Evolutionary conservation across 2,329 filamentous ascomycete genomes (phyloP), one percentile per base, ranked within the genome.

Genomic region (Scytalidium sp.): DNA sequence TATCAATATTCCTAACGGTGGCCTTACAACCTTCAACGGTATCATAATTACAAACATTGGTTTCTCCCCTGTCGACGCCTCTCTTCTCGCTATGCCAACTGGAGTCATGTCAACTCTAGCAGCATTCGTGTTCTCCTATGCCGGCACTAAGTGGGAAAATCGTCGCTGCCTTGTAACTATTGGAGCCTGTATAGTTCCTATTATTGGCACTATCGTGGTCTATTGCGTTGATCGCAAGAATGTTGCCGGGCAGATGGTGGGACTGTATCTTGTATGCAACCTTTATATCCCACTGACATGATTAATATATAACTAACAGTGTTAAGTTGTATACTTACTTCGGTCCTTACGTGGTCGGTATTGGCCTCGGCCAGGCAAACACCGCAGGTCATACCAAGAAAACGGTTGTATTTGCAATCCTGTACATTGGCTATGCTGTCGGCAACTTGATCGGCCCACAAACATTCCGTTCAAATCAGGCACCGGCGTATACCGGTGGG

Each of bases 1-100:
- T 41, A 61, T 65, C 46, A 63, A 67, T 39, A 60, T 68, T 41
- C 65, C 67, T 3, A 68, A 66, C 29, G 67, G 67, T 43, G 66
- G 65, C 13, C 56, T 69, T 9, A 62, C 61, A 1, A 81, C 77
- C 1, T 69, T 65, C 51, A 63, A 60, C 21, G 61, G 65, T 11
- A 64, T 69, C 17, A 62, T 70, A 41, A 68, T 70, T 47, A 56
- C 60, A 11, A 61, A 61, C 17, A 60, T 70, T 9, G 67, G 67
- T 5, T 69, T 68, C 46, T 57, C 57, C 2, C 51, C 64, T 1
- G 56, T 66, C 3, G 51, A 65, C 19, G 59, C 64, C 1, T 67
- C 67, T 0, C 57, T 70, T 7, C 55, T 70, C 20, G 85, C 83
- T 59, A 85, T 86, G 53, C 83, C 83, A 0, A 85, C 85, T 51